Evolutionary conservation across 805 yeast species (phyloP), one percentile per base, ranked within the genome.

Genomic region (Candida lessepsii): DNA sequence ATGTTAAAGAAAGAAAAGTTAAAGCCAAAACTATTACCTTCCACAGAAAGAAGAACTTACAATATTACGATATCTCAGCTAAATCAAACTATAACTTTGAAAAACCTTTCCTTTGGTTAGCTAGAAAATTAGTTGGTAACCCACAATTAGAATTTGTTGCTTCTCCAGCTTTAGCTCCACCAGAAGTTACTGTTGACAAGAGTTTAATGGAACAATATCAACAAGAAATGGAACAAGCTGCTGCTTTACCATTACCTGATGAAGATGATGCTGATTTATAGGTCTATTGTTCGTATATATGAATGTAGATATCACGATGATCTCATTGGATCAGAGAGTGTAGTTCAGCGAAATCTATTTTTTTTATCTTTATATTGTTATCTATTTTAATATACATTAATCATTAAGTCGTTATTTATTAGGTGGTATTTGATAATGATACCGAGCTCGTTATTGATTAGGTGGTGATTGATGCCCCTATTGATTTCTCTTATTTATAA

Each of bases 21-120:
- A 93, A 93, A 81, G 99, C 99, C 58, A 93, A 93, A 81, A 87
- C 97, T 65, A 93, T 93, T 78, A 93, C 99, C 56, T 93, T 93
- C 96, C 99, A 93, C 88, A 86, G 99, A 82, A 93, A 93, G 95
- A 93, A 93, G 83, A 93, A 93, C 79, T 80, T 93, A 71, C 99
- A 93, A 76, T 93, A 93, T 78, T 93, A 93, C 78, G 99, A 93
- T 73, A 93, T 93, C 67, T 91, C 98, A 46, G 99, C 99, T 70
- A 93, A 93, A 78, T 93, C 99, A 53, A 93, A 93, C 80, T 93
- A 93, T 80, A 95, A 93, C 81, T 93, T 93, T 61, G 99, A 93
- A 78, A 93, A 95, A 79, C 99, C 99, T 53, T 93, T 93, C 86
- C 82, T 93, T 72, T 93, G 99, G 99, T 86, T 93, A 63, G 99